A percentile compares a stretch with the other conserved stretches of the same genome.
phyloP scores from a whole-genome alignment of 176 grass and related monocot species.

The Bothriochloa decipiens region DNA sequence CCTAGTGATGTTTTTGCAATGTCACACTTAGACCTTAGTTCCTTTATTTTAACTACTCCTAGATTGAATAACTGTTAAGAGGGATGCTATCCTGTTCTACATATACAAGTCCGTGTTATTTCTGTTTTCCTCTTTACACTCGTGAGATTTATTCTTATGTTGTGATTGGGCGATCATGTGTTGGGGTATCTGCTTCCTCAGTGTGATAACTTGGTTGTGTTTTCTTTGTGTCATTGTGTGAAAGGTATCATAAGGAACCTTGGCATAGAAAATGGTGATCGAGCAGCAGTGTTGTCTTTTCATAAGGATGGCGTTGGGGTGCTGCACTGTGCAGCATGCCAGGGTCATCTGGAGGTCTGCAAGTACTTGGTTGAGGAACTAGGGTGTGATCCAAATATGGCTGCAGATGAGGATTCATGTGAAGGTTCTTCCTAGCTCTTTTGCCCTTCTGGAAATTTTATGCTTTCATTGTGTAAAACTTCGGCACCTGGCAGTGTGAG shows the following conservation, averaged over 20 bases:
- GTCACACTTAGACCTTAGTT: background rate
- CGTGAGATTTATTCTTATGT: background rate
- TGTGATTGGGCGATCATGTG: background rate
- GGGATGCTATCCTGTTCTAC: background rate
- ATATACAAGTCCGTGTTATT: background rate
- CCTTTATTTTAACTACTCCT: background rate
- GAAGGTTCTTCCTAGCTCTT: constrained; percentile 17
- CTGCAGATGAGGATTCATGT: background rate
- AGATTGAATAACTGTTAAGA: background rate
- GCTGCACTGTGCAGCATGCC: constrained; percentile 6
- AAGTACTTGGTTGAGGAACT: constrained; percentile 50
- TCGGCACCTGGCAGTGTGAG: background rate
- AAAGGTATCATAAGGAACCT: constrained; percentile 2
- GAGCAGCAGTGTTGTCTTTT: background rate
- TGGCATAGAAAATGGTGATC: background rate
- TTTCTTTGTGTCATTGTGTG: background rate
- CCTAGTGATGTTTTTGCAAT: background rate
- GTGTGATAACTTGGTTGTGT: background rate
- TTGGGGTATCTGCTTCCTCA: background rate
- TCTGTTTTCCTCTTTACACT: background rate
- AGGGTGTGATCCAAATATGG: constrained; percentile 32
- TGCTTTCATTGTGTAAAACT: background rate
- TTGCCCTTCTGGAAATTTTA: background rate
- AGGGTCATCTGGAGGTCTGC: constrained; percentile 42
- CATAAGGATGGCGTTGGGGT: background rate